phyloP scores from a whole-genome alignment of 441 rosid genomes.

The Erodium trifolium region DNA sequence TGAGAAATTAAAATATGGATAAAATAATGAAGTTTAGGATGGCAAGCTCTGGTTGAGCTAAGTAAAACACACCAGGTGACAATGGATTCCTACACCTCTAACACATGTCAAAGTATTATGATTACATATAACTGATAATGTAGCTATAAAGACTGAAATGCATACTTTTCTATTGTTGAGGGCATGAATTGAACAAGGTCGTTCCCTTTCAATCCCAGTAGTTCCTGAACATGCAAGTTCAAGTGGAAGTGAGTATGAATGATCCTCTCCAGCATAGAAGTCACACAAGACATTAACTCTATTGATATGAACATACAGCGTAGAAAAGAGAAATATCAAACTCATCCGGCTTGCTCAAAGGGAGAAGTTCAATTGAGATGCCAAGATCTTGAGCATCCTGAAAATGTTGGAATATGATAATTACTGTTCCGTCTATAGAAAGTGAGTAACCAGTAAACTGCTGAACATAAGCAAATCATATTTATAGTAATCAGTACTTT shows the following conservation, averaged over 20 bases:
- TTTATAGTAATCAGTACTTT: constrained; percentile 37
- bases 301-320: constrained; percentile 41
- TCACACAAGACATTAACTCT: constrained; percentile 17
- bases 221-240: constrained; percentile 38
- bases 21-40: not conserved
- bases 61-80: not conserved
- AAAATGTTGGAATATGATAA: constrained; percentile 13
- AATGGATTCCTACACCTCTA: not conserved
- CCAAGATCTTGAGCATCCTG: constrained; percentile 97
- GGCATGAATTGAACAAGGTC: constrained; percentile 56
- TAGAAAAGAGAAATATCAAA: constrained; percentile 60
- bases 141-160: constrained; percentile 10
- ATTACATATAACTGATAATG: not conserved
- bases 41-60: not conserved
- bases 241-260: constrained; percentile 12
- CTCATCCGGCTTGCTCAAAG: constrained; percentile 52
- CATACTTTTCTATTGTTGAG: constrained; percentile 59
- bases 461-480: constrained; percentile 15
- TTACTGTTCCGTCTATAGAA: constrained; percentile 3
- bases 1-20: not conserved
- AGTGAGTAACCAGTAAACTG: constrained; percentile 1
- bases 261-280: constrained; percentile 13
- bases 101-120: constrained; percentile 8
- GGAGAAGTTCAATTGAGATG: constrained; percentile 84
- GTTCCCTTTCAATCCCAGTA: constrained; percentile 62